A percentile compares a stretch with the other conserved stretches of the same genome.
Conservation (phyloP, 257 asterid species). For the Solanum gandarillasii region DNA sequence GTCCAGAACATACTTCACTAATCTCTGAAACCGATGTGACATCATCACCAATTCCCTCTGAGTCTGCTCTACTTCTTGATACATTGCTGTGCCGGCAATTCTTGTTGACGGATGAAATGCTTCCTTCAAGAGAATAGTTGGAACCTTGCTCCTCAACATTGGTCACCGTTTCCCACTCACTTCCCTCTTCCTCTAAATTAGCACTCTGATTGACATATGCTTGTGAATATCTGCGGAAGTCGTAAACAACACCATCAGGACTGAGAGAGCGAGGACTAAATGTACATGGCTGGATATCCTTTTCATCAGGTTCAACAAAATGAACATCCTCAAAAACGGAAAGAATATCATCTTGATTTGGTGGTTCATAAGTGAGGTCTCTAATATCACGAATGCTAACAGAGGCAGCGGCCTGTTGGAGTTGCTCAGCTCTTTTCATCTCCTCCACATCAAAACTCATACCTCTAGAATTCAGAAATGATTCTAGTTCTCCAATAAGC, state of each 20-base stretch:
- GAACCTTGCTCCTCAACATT: constrained; percentile 57
- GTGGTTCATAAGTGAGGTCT: constrained; percentile 51
- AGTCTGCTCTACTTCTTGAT: constrained; percentile 21
- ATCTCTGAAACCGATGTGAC: constrained; percentile 34
- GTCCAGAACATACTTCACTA: constrained; percentile 29
- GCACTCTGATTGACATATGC: constrained; percentile 24
- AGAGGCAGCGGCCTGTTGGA: constrained; percentile 33
- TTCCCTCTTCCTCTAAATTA: constrained; percentile 43
- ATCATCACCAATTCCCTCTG: constrained; percentile 25
- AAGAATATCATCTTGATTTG: constrained; percentile 43
- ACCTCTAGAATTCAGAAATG: constrained; percentile 23
- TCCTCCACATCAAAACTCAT: constrained; percentile 23
- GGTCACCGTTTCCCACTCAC: constrained; percentile 79
- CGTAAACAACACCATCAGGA: constrained; percentile 19
- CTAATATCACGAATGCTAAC: constrained; percentile 39
- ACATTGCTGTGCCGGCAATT: constrained; percentile 18
- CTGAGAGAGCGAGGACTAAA: constrained; percentile 30
- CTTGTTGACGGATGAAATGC: constrained; percentile 32
- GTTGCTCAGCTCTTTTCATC: constrained; percentile 39
- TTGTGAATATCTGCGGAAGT: constrained; percentile 11
- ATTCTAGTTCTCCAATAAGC: constrained; percentile 37
- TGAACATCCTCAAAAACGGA: constrained; percentile 34
- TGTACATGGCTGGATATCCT: constrained; percentile 27
- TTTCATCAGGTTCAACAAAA: constrained; percentile 26
- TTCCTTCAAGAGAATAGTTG: constrained; percentile 45